Percentiles rank a stretch among this genome's conserved stretches.
Conservation (phyloP, 306 rosid species). For the Prosopis cineraria region DNA sequence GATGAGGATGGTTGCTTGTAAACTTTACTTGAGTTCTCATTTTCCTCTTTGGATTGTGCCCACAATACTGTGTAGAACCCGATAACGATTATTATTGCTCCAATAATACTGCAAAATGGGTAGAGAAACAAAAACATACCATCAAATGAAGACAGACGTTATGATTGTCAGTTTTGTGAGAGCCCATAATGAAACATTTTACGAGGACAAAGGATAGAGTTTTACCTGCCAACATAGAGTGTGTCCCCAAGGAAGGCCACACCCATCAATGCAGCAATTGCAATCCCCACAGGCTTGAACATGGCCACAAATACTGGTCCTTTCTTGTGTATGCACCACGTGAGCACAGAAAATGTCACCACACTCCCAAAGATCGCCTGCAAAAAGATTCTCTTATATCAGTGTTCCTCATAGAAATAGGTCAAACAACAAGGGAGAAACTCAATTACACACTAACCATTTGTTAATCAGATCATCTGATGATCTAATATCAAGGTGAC, state of each 20-base stretch:
- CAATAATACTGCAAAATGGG: conserved; percentile 45
- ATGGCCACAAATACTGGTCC: conserved; percentile 68
- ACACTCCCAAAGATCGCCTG: conserved; percentile 62
- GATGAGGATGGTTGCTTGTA: conserved; percentile 34
- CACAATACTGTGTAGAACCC: conserved; percentile 67
- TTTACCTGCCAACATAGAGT: conserved; percentile 59
- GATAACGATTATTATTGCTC: conserved; percentile 48
- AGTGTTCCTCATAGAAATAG: background rate
- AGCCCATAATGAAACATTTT: background rate
- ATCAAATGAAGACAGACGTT: background rate
- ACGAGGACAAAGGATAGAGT: background rate
- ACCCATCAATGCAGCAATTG: conserved; percentile 63
- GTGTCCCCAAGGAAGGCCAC: conserved; percentile 64
- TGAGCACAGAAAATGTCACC: conserved; percentile 47
- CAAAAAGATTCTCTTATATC: background rate
- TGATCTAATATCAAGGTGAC: background rate
- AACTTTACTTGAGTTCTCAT: conserved; percentile 23
- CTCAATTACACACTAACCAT: background rate
- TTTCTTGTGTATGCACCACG: conserved; percentile 65
- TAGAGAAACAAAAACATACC: background rate
- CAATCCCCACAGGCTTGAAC: conserved; percentile 71
- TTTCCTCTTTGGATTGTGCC: conserved; percentile 57
- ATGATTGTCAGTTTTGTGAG: background rate
- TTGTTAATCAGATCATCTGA: background rate
- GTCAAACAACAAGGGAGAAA: background rate